Evolutionary conservation across 129 eudicot genomes (phyloP).

Genomic region (Helianthus annuus): DNA sequence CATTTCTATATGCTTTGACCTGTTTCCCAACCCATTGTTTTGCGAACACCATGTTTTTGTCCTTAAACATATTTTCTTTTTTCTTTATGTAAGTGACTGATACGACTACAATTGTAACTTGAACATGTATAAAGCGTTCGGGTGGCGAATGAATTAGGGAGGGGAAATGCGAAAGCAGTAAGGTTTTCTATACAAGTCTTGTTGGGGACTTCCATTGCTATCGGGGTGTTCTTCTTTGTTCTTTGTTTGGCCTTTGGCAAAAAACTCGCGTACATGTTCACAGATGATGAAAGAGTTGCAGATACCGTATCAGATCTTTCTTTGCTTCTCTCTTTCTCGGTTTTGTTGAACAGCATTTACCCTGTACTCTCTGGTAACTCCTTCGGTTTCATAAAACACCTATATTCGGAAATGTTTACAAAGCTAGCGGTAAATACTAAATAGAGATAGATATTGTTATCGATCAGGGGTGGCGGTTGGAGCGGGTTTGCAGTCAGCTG

Average conservation of each 20-base stretch:
- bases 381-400: neutral
- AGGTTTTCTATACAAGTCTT: slow-evolving; percentile 68
- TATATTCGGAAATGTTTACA: neutral
- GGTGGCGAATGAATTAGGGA: slow-evolving; percentile 82
- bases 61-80: neutral
- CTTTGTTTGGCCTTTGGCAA: slow-evolving; percentile 59
- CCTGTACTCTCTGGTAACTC: slow-evolving; percentile 72
- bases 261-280: slow-evolving; percentile 58
- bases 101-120: slow-evolving; percentile 2
- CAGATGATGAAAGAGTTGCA: slow-evolving; percentile 55
- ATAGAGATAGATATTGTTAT: neutral
- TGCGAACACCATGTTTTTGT: too few species aligned
- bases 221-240: slow-evolving; percentile 54
- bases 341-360: slow-evolving; percentile 70
- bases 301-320: slow-evolving; percentile 63
- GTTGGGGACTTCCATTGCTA: slow-evolving; percentile 48
- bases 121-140: slow-evolving; percentile 53
- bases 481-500: slow-evolving; percentile 61
- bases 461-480: slow-evolving; percentile 71
- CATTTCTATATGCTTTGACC: neutral
- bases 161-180: slow-evolving; percentile 70
- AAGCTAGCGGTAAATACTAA: neutral
- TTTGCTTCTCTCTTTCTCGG: slow-evolving; percentile 54
- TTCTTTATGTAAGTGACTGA: neutral
- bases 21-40: neutral